phyloP scores from a whole-genome alignment of 495 filamentous ascomycete genomes.

The Echria macrotheca region DNA sequence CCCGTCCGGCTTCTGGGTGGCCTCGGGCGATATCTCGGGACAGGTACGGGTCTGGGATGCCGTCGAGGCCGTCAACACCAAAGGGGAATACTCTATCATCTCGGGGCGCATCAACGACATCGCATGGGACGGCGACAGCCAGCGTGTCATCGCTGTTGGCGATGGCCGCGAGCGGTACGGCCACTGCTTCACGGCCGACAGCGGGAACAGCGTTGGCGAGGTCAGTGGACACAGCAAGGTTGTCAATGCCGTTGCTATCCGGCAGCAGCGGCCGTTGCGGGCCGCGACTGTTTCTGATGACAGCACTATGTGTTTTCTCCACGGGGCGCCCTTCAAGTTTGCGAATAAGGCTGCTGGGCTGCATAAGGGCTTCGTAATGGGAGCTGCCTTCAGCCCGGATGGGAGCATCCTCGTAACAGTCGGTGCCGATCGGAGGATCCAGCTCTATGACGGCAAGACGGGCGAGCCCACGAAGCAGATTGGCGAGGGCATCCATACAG shows the following conservation, averaged over 20 bases:
- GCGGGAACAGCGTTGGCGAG: constrained; percentile 91
- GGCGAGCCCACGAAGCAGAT: constrained; percentile 74
- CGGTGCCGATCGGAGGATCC: constrained; percentile 81
- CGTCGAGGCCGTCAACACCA: constrained; percentile 58
- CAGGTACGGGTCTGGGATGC: constrained; percentile 86
- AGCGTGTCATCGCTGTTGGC: constrained; percentile 92
- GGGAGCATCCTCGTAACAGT: constrained; percentile 79
- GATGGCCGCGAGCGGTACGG: constrained; percentile 91
- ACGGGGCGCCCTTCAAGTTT: constrained; percentile 94
- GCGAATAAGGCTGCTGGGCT: constrained; percentile 63
- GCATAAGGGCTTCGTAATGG: constrained; percentile 85
- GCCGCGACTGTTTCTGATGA: constrained; percentile 91
- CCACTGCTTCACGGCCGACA: constrained; percentile 91
- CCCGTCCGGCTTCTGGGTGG: constrained; percentile 90
- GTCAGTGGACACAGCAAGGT: constrained; percentile 83
- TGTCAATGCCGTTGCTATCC: constrained; percentile 87
- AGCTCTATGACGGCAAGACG: constrained; percentile 91
- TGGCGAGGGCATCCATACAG: constrained; percentile 77
- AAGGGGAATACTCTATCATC: constrained; percentile 89
- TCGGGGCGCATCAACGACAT: constrained; percentile 93
- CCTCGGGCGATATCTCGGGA: constrained; percentile 84
- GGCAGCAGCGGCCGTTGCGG: constrained; percentile 80
- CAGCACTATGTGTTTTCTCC: constrained; percentile 80
- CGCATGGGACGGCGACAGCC: constrained; percentile 95
- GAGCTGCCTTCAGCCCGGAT: constrained; percentile 85